Conservation (phyloP, 768 basidiomycete species). For the Gelatoporia subvermispora region DNA sequence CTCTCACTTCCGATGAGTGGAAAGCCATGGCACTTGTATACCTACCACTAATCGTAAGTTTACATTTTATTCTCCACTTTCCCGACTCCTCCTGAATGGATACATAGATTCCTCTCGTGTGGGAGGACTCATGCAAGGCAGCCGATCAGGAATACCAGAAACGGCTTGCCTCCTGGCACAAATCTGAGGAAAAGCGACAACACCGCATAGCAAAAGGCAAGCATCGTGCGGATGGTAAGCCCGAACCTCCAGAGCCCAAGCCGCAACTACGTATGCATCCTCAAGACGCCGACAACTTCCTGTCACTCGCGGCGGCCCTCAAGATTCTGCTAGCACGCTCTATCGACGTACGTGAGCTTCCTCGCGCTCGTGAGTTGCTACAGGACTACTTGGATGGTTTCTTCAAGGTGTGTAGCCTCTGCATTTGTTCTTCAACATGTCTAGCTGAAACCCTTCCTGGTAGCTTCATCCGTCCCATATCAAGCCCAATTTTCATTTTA, state of each 20-base stretch:
- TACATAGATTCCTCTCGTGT: conserved; percentile 13
- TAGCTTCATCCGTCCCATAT: conserved; percentile 16
- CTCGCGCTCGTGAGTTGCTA: conserved; percentile 4
- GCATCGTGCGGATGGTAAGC: background rate
- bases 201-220: background rate
- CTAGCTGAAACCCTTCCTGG: background rate
- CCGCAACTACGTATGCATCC: conserved; percentile 5
- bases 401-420: conserved; percentile 7
- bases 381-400: conserved; percentile 13
- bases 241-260: background rate
- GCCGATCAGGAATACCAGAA: conserved; percentile 1
- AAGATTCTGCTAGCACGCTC: conserved; percentile 17
- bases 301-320: conserved; percentile 11
- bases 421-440: background rate
- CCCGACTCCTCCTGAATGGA: background rate
- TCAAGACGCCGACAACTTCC: conserved; percentile 9
- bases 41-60: conserved; percentile 14
- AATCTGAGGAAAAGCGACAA: background rate
- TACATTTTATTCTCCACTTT: background rate
- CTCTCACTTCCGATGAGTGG: conserved; percentile 21
- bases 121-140: conserved; percentile 6
- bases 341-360: conserved; percentile 2
- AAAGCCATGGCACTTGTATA: conserved; percentile 14
- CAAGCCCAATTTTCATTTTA: conserved; percentile 22
- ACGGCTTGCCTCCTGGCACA: background rate